Base-by-base conservation (phyloP, 768 basidiomycete genomes). In the Phaeolepiota aurea region DNA sequence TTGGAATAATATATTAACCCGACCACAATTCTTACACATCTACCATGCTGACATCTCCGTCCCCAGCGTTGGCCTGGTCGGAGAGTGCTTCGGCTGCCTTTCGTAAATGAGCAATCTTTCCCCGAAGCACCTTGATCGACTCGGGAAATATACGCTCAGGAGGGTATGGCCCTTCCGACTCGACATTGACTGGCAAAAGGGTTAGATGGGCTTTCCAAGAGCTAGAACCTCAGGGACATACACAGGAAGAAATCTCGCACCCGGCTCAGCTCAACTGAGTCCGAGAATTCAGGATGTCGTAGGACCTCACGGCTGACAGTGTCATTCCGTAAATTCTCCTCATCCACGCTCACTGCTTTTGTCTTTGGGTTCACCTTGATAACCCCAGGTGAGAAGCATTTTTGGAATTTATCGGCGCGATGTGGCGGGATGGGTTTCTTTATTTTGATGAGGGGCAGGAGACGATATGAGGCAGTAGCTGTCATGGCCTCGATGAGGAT, bases 401-500 rank as follows among this genome's bases (percentile, higher is more conserved):
- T 69, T 54, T 79, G 74, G 58, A 99, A 97, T 48, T 88, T 89
- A 23, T 81, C 69, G 3, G 82, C 80, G 21, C 79, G 76, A n/a
- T 79, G 67, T 4, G 78, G 72, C 0, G 90, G 86, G 20, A 97
- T 82, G 0, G 85, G 84, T 46, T 80, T 77, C 44, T 65, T 66
- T 31, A 83, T 79, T 53, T 76, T 74, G 57, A 99, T 85, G 48
- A 85, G 71, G 0, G 96, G 96, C 20, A 96, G 75, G 4, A 96
- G 72, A 37, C 96, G 86, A 56, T 98, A 99, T 0, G 92, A 88
- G 2, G 96, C 94, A 4, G 93, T 97, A 2, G 94, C 94, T 92
- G 46, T 5, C 9, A 32, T 2, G 15, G 20, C 25, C 15, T 36
- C 14, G 38, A 14, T 19, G 2, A 19, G n/a, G 3, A 20, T 16